A percentile compares a stretch with the other conserved stretches of the same genome.
Evolutionary conservation across 2,329 filamentous ascomycete species (phyloP).

Genomic region (Verticillium longisporum): DNA sequence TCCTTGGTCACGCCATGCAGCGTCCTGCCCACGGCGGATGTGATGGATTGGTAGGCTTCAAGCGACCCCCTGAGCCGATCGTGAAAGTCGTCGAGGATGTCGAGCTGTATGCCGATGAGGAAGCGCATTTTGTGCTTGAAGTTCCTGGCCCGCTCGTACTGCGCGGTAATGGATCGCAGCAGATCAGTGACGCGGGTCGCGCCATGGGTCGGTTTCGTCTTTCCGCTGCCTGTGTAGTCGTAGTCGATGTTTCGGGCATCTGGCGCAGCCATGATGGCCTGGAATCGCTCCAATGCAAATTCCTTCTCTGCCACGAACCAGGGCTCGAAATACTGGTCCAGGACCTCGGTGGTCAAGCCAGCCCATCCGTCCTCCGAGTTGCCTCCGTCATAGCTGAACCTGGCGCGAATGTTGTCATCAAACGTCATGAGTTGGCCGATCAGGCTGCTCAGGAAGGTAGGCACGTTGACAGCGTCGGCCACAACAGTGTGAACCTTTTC

Average conservation of each 20-base stretch:
- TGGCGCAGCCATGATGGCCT: constrained; percentile 67
- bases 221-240: constrained; percentile 67
- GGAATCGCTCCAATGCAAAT: constrained; percentile 80
- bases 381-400: constrained; percentile 76
- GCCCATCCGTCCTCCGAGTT: constrained; percentile 65
- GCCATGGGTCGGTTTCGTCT: constrained; percentile 87
- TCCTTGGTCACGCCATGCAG: constrained; percentile 74
- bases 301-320: constrained; percentile 90
- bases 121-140: constrained; percentile 89
- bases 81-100: constrained; percentile 84
- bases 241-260: constrained; percentile 86
- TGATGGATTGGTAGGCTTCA: constrained; percentile 81
- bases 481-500: constrained; percentile 68
- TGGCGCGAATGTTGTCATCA: constrained; percentile 69
- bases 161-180: constrained; percentile 76
- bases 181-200: constrained; percentile 85
- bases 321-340: constrained; percentile 70
- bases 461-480: constrained; percentile 61
- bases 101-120: constrained; percentile 87
- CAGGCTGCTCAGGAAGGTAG: constrained; percentile 77
- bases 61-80: constrained; percentile 71
- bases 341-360: constrained; percentile 74
- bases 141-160: constrained; percentile 73
- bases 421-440: constrained; percentile 84
- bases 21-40: constrained; percentile 77